Evolutionary conservation across 73 alveolate genomes (phyloP).

Genomic region (Stentor roeselii): DNA sequence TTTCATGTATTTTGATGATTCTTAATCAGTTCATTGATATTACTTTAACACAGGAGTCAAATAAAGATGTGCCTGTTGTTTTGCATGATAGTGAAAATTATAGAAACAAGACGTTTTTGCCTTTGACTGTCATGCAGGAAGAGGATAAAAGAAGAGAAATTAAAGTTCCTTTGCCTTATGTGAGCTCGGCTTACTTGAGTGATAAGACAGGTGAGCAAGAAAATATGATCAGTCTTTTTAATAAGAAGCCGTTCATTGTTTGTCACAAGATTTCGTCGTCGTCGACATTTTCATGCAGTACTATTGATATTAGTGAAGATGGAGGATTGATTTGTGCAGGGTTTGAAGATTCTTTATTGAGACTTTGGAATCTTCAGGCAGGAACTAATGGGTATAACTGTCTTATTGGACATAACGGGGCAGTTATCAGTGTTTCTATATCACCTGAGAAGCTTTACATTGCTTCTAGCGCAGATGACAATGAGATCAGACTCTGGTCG

Average conservation of each 20-base stretch:
- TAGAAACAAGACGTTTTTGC: not conserved
- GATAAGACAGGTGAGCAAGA: not conserved
- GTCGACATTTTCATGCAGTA: not conserved
- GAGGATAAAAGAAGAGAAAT: slow-evolving; percentile 10
- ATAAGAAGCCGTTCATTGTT: not conserved
- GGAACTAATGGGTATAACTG: not conserved
- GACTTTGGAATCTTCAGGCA: not conserved
- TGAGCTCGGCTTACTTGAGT: not conserved
- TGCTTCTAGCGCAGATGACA: slow-evolving; percentile 72
- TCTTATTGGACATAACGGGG: slow-evolving; percentile 74
- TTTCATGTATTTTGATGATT: slow-evolving; percentile 16
- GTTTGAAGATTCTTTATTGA: slow-evolving; percentile 22
- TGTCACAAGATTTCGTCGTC: not conserved
- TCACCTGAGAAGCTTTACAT: slow-evolving; percentile 66
- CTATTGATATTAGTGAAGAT: slow-evolving; percentile 30
- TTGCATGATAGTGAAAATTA: slow-evolving; percentile 9
- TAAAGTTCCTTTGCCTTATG: not conserved
- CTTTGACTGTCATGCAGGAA: not conserved
- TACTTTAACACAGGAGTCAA: not conserved
- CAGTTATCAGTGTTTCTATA: slow-evolving; percentile 69
- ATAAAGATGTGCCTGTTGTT: not conserved
- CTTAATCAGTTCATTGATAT: slow-evolving; percentile 22
- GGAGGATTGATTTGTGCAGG: slow-evolving; percentile 41
- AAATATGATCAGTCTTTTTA: not conserved
- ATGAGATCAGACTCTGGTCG: slow-evolving; percentile 83